Evolutionary conservation across 2,329 filamentous ascomycete species (phyloP), one percentile per base, ranked within the genome.

Genomic region (Ophiostoma quercus): DNA sequence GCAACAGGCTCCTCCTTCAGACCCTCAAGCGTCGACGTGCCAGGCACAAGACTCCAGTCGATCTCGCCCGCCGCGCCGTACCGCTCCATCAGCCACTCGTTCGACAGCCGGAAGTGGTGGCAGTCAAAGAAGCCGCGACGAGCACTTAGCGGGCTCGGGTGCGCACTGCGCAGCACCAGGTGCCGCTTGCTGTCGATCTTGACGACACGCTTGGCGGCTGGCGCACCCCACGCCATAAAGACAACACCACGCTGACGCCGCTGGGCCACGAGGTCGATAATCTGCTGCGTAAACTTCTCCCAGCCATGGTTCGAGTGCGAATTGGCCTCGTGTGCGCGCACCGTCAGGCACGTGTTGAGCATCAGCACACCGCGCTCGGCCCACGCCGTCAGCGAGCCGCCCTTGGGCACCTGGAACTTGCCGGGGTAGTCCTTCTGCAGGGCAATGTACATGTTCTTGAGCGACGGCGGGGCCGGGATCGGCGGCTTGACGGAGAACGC

Each of bases 401-500:
- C 88, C 51, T 88, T 90, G 2, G 87, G 81, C 0, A 94, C 95
- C 2, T 87, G 80, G 66, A 83, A 80, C 79, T 97, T 97, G 62
- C 83, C 79, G 0, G 94, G 93, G 77, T 97, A 98, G 80, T 98
- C 94, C 69, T 91, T 93, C 77, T 90, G 88, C 70, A 99, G 87
- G 12, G 89, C 90, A 62, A 85, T 93, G 83, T 96, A 99, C 82
- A 99, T 97, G 81, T 99, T 99, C 75, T 88, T 87, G 19, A 99
- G 88, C 0, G 92, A 97, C 0, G 94, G 94, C 0, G 95, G 95
- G 0, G 94, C 92, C 3, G 87, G 87, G 0, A 92, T 96, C 0
- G 95, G 95, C 2, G 94, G 90, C 11, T 92, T 91, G 69, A 98
- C 94, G 66, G 92, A 97, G 84, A 99, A 99, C 78, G 92, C 94